Evolutionary conservation across 2,329 filamentous ascomycete species (phyloP).

Genomic region (Colletotrichum cordylinicola): DNA sequence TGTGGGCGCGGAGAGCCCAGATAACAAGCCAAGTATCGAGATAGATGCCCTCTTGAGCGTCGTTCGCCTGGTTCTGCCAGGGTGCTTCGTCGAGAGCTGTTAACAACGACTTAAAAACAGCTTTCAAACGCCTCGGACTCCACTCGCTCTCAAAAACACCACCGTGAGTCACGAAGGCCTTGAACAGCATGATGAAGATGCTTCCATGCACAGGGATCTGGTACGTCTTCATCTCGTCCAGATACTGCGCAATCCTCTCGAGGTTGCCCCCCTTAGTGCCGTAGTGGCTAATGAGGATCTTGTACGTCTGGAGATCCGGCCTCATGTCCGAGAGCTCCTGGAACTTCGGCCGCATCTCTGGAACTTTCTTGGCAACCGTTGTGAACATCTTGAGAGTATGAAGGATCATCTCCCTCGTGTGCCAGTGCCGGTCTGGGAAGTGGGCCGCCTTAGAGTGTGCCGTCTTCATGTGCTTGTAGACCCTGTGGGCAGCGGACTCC

Average conservation of each 20-base stretch:
- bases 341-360: conserved; percentile 54
- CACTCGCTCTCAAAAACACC: conserved; percentile 69
- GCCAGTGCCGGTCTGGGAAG: conserved; percentile 51
- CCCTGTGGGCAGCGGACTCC: conserved; percentile 74
- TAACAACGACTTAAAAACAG: conserved; percentile 71
- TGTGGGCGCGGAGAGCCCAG: conserved; percentile 68
- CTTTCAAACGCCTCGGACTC: conserved; percentile 72
- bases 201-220: conserved; percentile 74
- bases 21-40: conserved; percentile 67
- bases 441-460: conserved; percentile 48
- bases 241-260: conserved; percentile 69
- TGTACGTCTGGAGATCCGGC: conserved; percentile 81
- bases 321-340: conserved; percentile 71
- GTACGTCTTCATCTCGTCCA: conserved; percentile 81
- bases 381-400: conserved; percentile 64
- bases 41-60: conserved; percentile 46
- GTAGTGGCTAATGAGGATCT: conserved; percentile 79
- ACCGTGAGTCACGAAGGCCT: conserved; percentile 80
- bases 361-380: conserved; percentile 58
- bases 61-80: background rate
- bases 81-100: conserved; percentile 51
- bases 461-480: conserved; percentile 84
- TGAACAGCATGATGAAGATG: conserved; percentile 82
- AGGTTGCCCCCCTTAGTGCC: conserved; percentile 74
- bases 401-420: conserved; percentile 55